phyloP scores from a whole-genome alignment of 1,284 basidiomycete species.

The Irpex lacteus region DNA sequence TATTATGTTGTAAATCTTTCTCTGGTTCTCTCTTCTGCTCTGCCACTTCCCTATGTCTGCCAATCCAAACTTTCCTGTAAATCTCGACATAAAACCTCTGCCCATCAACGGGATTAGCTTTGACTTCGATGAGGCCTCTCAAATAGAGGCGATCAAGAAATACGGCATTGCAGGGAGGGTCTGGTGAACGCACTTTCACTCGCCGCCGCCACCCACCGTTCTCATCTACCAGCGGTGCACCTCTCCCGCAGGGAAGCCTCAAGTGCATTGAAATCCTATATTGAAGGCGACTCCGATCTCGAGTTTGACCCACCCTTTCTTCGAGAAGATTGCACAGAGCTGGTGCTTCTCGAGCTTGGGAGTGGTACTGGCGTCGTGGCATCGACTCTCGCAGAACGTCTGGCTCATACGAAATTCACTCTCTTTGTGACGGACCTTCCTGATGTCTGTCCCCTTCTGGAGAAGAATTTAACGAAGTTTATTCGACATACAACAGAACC shows the following conservation, averaged over 20 bases:
- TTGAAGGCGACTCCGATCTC: slow-evolving; percentile 35
- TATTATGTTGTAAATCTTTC: no score
- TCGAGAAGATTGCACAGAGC: slow-evolving; percentile 5
- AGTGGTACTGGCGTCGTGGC: slow-evolving; percentile 70
- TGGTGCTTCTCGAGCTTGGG: slow-evolving; percentile 60
- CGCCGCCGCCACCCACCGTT: slow-evolving; percentile 1
- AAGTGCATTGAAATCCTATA: slow-evolving; percentile 56
- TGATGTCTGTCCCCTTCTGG: slow-evolving; percentile 63
- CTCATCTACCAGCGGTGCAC: slow-evolving; percentile 4
- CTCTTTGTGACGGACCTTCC: slow-evolving; percentile 70
- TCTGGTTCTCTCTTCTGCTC: no score
- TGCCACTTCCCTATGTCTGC: slow-evolving; percentile 2
- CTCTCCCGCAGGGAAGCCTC: slow-evolving; percentile 64
- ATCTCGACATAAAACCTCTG: slow-evolving; percentile 27
- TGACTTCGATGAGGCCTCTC: slow-evolving; percentile 44
- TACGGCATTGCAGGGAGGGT: slow-evolving; percentile 78
- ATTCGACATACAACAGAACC: slow-evolving; percentile 10
- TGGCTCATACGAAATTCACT: slow-evolving; percentile 30
- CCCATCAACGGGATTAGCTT: not conserved
- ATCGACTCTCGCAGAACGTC: slow-evolving; percentile 39
- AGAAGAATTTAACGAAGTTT: slow-evolving; percentile 42
- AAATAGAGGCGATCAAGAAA: slow-evolving; percentile 56
- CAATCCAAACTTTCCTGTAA: slow-evolving; percentile 34
- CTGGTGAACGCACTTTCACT: slow-evolving; percentile 44
- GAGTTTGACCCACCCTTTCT: slow-evolving; percentile 57